These are phyloP conservation scores for Sugiyamaella sp. DNA, from an alignment of 1,139 yeast species.

Conservation along the genomic window DNA sequence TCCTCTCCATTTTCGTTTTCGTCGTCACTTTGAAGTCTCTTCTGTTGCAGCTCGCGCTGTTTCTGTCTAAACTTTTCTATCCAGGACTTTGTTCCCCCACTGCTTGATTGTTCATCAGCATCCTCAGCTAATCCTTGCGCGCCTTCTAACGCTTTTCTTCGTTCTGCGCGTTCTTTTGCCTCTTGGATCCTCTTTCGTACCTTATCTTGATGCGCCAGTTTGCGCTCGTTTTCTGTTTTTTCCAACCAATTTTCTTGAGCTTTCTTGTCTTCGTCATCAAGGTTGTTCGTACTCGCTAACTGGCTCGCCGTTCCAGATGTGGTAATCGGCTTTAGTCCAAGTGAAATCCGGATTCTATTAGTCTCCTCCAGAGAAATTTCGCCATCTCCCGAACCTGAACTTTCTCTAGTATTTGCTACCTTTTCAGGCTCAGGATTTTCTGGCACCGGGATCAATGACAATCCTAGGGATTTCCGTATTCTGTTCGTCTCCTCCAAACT, in stretches of 20 bases:
- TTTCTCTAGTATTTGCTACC: slow-evolving; percentile 2
- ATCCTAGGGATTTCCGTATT: slow-evolving; percentile 42
- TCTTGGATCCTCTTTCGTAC: slow-evolving; percentile 28
- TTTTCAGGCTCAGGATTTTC: not conserved
- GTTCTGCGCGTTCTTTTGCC: slow-evolving; percentile 31
- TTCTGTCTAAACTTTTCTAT: slow-evolving; percentile 33
- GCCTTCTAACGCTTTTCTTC: slow-evolving; percentile 36
- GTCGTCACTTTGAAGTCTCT: slow-evolving; percentile 25
- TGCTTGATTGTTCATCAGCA: slow-evolving; percentile 28
- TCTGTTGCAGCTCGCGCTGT: slow-evolving; percentile 24
- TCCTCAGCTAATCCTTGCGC: slow-evolving; percentile 35
- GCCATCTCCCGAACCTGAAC: slow-evolving; percentile 2
- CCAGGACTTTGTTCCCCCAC: slow-evolving; percentile 29
- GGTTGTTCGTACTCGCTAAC: slow-evolving; percentile 15
- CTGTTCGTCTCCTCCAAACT: slow-evolving; percentile 44
- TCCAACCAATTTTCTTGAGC: slow-evolving; percentile 41
- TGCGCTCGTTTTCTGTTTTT: slow-evolving; percentile 32
- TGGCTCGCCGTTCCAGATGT: not conserved
- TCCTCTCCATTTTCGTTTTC: slow-evolving; percentile 26
- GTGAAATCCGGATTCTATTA: slow-evolving; percentile 39
- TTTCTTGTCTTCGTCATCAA: slow-evolving; percentile 35
- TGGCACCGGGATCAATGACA: slow-evolving; percentile 41
- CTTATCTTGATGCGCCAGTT: slow-evolving; percentile 27
- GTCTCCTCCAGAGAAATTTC: slow-evolving; percentile 43
- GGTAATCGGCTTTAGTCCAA: slow-evolving; percentile 45